These are phyloP conservation scores for Cenococcum geophilum DNA, from an alignment of 495 filamentous ascomycete species.

Conservation along the genomic window DNA sequence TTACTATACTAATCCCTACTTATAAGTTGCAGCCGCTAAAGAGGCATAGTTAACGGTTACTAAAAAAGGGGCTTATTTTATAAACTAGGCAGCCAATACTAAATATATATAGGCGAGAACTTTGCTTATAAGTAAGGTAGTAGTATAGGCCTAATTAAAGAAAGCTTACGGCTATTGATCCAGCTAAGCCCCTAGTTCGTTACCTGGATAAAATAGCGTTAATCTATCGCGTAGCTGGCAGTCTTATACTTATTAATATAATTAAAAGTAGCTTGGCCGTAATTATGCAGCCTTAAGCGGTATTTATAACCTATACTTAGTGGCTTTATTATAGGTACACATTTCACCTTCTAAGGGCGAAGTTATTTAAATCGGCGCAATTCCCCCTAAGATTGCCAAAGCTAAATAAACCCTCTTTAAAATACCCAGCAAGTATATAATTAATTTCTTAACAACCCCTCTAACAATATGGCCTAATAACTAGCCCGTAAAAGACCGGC, in stretches of 20 bases:
- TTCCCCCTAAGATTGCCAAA: not conserved
- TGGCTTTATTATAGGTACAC: constrained; percentile 3
- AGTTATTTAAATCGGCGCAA: not conserved
- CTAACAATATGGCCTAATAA: not conserved
- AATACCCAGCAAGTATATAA: not conserved
- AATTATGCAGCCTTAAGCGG: not conserved
- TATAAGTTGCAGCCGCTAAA: not conserved
- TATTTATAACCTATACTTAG: not conserved
- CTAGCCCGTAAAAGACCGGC: not conserved
- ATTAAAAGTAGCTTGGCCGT: not conserved
- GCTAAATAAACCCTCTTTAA: constrained; percentile 2
- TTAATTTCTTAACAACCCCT: not conserved
- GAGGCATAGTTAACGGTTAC: not conserved
- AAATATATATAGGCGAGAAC: not conserved
- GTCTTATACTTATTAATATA: not conserved
- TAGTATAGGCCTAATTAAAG: not conserved
- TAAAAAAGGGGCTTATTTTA: not conserved
- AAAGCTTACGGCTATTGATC: not conserved
- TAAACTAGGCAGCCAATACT: constrained; percentile 1
- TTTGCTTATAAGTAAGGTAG: not conserved
- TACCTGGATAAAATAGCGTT: not conserved
- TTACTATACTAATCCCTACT: not conserved
- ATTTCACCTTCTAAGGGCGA: not conserved
- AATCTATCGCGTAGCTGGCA: not conserved
- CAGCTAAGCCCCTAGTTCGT: not conserved